Evolutionary conservation across 306 rosid species (phyloP), one percentile per base, ranked within the genome.

Genomic region (Carpinus viminea): DNA sequence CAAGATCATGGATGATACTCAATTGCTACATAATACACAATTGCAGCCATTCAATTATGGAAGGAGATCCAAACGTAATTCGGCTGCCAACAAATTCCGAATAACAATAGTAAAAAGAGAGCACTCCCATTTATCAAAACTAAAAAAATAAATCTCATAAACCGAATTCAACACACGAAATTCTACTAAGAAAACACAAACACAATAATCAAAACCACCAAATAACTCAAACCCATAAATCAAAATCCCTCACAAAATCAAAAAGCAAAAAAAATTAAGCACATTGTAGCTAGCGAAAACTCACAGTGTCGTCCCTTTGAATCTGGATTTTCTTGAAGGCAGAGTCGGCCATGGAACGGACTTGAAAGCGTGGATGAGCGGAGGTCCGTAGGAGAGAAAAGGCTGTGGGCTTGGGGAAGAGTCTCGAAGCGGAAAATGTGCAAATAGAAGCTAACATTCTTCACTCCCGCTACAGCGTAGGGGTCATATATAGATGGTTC

Each of bases 291-390:
- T 78, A 34, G 61, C 21, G 34, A 70, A 3, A 74, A 86, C 93
- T 89, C 26, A 95, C 97, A 64, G 96, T 83, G 78, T 84, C 88
- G 17, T 87, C 97, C 69, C 97, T 85, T 68, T 87, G 91, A 80
- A 94, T 91, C 80, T 83, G 97, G 76, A 95, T 85, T 87, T 92
- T 91, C 77, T 84, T 88, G 89, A 95, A 95, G 68, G 93, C 80
- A 43, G 96, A 87, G 74, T 84, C 85, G 47, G 97, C 96, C 90
- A 92, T 92, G 54, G 90, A 79, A 43, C 91, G 92, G n/a, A 89
- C 82, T n/a, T 93, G 90, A 79, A 81, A 74, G 80, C 90, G 89
- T 78, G 82, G 83, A 54, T 47, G 16, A 6, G 73, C 8, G 7
- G 76, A 20, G 76, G 83, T 73, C 73, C 76, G 83, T 31, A 45